Evolutionary conservation across 225 moss, liverwort and hornwort species (phyloP).

Genomic region (Polytrichum commune): DNA sequence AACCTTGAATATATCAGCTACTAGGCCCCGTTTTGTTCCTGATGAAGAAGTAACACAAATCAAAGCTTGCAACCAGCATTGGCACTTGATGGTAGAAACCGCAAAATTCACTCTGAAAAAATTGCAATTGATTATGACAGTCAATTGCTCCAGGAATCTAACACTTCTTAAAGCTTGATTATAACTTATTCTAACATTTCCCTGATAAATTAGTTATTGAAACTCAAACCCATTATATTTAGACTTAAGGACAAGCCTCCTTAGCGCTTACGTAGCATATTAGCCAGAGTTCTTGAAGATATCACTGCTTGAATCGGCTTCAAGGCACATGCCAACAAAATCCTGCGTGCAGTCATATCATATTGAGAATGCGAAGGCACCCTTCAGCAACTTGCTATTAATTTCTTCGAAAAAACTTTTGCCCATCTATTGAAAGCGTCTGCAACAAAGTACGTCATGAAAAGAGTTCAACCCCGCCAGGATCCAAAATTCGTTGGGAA

Average conservation of each 20-base stretch:
- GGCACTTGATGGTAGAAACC: neutral
- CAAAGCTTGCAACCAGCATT: no score
- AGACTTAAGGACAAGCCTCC: no score
- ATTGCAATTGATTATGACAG: no score
- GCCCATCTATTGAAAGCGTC: no score
- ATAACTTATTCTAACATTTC: no score
- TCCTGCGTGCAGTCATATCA: conserved; percentile 31
- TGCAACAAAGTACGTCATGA: no score
- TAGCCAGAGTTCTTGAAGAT: conserved; percentile 68
- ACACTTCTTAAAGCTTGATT: no score
- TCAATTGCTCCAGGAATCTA: no score
- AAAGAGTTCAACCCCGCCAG: no score
- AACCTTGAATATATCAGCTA: conserved; percentile 73
- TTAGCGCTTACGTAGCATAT: conserved; percentile 51
- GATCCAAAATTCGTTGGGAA: no score
- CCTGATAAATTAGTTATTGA: no score
- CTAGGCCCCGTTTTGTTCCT: conserved; percentile 64
- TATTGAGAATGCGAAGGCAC: neutral
- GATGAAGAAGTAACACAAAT: conserved; percentile 7
- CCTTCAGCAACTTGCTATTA: neutral
- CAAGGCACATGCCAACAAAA: conserved; percentile 62
- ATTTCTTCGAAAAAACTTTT: neutral
- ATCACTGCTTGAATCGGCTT: conserved; percentile 61
- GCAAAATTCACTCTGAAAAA: neutral
- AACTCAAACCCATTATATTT: no score